Evolutionary conservation across 208 protist genomes (phyloP), one percentile per base, ranked within the genome.

Genomic region (Leishmania major): DNA sequence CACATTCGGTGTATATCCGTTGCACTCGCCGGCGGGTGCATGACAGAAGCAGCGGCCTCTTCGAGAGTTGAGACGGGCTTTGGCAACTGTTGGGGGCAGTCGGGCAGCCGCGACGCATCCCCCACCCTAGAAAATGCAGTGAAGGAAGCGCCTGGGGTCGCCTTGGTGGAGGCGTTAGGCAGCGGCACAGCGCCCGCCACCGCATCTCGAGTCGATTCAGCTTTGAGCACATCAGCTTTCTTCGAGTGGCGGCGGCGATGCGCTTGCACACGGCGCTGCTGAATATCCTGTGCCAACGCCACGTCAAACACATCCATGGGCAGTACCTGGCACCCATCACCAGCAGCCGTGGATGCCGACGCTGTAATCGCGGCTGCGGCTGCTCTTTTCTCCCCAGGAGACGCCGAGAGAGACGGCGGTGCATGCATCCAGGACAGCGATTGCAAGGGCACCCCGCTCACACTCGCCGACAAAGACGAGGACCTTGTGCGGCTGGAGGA

Each of bases 221-320:
- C 7, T 17, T 76, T 40, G 31, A 10, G n/a, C 43, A 28, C 31
- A 22, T 62, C 25, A 2, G 8, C 15, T 40, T 1, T 60, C 13
- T 15, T 37, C 17, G 49, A 62, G 51, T 43, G 69, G 25, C 43
- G 43, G 22, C 43, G 35, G 40, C 49, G 62, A 74, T 35, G 49
- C 22, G 67, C 51, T 53, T 69, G 75, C 55, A 22, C 13, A 40
- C 57, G 51, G 60, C 75, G 75, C 75, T 62, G 57, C 70, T 62
- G 71, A 13, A 73, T 53, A 40, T 84, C 81, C 55, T n/a, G 31
- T n/a, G 64, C 81, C 11, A 84, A 57, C 4, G 70, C 81, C 11
- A 81, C 40, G 25, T 84, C 81, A 19, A 84, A 84, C 3, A 78
- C 59, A 55, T 84, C 81, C 77, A 84, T 80, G 35, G 40, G 19